Evolutionary conservation across 768 basidiomycete species (phyloP).

Genomic region (Lactarius pseudohatsudake): DNA sequence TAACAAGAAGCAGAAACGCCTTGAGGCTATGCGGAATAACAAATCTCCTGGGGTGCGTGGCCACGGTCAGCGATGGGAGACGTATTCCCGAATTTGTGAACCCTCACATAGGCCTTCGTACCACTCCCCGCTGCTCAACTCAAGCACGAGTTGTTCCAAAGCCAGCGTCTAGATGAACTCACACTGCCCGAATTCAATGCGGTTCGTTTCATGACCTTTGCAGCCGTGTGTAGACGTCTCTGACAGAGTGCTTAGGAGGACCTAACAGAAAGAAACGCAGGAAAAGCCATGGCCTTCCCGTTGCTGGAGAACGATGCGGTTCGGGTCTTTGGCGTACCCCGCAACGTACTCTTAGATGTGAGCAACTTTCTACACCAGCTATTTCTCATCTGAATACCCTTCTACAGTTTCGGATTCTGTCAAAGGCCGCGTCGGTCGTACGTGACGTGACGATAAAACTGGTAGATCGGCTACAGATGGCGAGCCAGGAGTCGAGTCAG

Average conservation of each 20-base stretch:
- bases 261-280: constrained; percentile 16
- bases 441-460: constrained; percentile 63
- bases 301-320: constrained; percentile 27
- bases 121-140: constrained; percentile 43
- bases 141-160: constrained; percentile 44
- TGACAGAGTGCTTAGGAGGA: constrained; percentile 10
- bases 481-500: constrained; percentile 48
- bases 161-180: constrained; percentile 38
- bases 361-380: background rate
- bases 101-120: constrained; percentile 41
- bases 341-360: constrained; percentile 25
- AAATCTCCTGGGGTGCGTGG: constrained; percentile 26
- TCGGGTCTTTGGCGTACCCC: constrained; percentile 23
- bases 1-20: constrained; percentile 12
- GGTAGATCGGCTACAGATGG: constrained; percentile 51
- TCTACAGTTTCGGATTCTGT: constrained; percentile 63
- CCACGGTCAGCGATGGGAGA: background rate
- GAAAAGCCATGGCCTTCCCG: constrained; percentile 27
- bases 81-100: background rate
- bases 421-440: constrained; percentile 69
- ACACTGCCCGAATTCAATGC: constrained; percentile 45
- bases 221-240: background rate
- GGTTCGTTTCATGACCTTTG: constrained; percentile 35
- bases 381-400: constrained; percentile 1
- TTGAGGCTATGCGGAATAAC: constrained; percentile 13